These are phyloP conservation scores for Cystobasidium tubakii DNA, from an alignment of 768 basidiomycete species.

Conservation along the genomic window DNA sequence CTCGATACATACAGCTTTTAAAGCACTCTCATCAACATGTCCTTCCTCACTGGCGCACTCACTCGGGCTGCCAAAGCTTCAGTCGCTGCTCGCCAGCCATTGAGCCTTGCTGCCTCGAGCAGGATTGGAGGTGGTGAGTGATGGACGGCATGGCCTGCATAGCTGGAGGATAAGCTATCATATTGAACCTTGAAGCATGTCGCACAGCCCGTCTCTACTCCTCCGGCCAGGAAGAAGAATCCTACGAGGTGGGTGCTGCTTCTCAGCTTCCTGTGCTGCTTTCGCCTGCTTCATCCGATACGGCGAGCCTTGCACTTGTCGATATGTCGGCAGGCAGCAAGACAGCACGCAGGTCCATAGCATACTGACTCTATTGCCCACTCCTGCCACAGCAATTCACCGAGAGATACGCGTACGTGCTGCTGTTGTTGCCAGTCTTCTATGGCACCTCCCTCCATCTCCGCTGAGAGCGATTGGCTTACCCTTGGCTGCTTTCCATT, in stretches of 20 bases:
- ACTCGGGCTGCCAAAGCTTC: constrained; percentile 16
- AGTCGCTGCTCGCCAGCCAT: constrained; percentile 4
- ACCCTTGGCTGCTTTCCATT: constrained; percentile 2
- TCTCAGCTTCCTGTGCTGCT: not conserved
- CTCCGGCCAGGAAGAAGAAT: constrained; percentile 36
- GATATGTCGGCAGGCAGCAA: not conserved
- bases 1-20: too few relatives aligned
- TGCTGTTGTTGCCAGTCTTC: not conserved
- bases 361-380: not conserved
- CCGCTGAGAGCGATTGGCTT: constrained; percentile 12
- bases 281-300: constrained; percentile 3
- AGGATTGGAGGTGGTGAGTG: constrained; percentile 4
- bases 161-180: too few relatives aligned
- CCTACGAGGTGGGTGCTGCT: constrained; percentile 33
- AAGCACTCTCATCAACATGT: not conserved
- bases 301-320: not conserved
- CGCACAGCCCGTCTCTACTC: not conserved
- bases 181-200: not conserved
- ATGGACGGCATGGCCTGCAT: not conserved
- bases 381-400: constrained; percentile 16
- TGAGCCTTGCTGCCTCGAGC: not conserved
- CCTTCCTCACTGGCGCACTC: constrained; percentile 33
- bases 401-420: constrained; percentile 27
- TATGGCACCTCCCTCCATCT: not conserved
- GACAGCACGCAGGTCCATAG: not conserved